Conservation (phyloP, 2,329 filamentous ascomycete species). For the Berkeleyomyces basicola region DNA sequence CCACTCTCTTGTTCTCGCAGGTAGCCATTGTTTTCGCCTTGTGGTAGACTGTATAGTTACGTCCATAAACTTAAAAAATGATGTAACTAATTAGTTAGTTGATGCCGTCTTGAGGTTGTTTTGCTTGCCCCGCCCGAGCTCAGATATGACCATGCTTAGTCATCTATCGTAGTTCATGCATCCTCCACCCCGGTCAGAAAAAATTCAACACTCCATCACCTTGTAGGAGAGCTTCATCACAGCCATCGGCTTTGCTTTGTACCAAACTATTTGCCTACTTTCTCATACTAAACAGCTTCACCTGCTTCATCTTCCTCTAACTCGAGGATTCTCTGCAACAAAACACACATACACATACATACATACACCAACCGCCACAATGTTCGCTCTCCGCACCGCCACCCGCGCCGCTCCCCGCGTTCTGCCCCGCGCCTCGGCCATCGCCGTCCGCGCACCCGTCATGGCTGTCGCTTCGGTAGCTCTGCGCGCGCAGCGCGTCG, state of each 20-base stretch:
- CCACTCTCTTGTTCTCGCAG: no score
- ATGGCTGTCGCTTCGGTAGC: conserved; percentile 17
- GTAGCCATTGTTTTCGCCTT: no score
- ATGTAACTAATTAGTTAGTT: no score
- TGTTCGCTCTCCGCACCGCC: conserved; percentile 42
- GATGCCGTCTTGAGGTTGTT: not conserved
- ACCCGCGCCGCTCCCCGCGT: conserved; percentile 44
- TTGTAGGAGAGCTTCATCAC: no score
- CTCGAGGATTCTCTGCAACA: no score
- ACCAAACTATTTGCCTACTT: no score
- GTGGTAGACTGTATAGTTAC: no score
- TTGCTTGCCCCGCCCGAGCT: not conserved
- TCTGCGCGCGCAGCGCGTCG: conserved; percentile 25
- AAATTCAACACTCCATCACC: not conserved
- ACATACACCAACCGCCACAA: conserved; percentile 24
- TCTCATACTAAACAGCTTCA: no score
- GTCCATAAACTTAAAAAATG: no score
- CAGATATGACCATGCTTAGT: not conserved
- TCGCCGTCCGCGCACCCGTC: conserved; percentile 5
- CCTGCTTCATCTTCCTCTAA: not conserved
- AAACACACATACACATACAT: not conserved
- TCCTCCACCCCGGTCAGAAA: not conserved
- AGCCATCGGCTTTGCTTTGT: no score
- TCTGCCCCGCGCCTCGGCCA: conserved; percentile 19
- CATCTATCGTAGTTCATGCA: not conserved